A percentile compares a stretch with the other conserved stretches of the same genome.
phyloP scores from a whole-genome alignment of 2,329 filamentous ascomycete species.

The Pseudocercospora vitis region DNA sequence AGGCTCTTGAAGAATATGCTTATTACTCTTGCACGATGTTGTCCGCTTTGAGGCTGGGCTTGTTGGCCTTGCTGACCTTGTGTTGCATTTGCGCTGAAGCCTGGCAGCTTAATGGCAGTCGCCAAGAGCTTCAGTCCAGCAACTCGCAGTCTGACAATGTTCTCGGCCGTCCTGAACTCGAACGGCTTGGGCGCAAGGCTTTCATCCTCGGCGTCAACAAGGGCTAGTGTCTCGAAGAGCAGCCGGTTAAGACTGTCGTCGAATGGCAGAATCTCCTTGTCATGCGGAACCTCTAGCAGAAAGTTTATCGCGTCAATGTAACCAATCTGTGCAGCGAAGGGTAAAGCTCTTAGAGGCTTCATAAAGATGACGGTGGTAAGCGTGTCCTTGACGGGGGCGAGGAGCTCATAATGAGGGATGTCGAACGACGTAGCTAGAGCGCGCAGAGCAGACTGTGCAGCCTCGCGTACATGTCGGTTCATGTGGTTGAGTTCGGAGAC shows the following conservation, averaged over 20 bases:
- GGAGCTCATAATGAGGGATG: slow-evolving; percentile 80
- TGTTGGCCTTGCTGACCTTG: slow-evolving; percentile 19
- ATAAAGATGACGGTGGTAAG: slow-evolving; percentile 90
- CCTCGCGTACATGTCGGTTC: slow-evolving; percentile 90
- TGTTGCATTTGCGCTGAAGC: slow-evolving; percentile 69
- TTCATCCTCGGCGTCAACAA: slow-evolving; percentile 94
- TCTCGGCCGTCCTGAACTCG: slow-evolving; percentile 93
- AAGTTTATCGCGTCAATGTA: slow-evolving; percentile 98
- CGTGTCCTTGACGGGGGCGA: slow-evolving; percentile 85
- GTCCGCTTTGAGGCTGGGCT: slow-evolving; percentile 56
- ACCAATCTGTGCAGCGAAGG: slow-evolving; percentile 93
- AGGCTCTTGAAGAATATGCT: slow-evolving; percentile 97
- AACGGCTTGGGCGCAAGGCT: slow-evolving; percentile 86
- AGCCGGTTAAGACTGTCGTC: slow-evolving; percentile 88
- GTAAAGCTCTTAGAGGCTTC: slow-evolving; percentile 88
- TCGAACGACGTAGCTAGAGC: slow-evolving; percentile 76
- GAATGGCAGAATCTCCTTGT: slow-evolving; percentile 73
- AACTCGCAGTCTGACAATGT: slow-evolving; percentile 86
- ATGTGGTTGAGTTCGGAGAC: slow-evolving; percentile 90
- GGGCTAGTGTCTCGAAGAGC: slow-evolving; percentile 86
- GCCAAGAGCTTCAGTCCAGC: slow-evolving; percentile 91
- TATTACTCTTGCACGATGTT: slow-evolving; percentile 66
- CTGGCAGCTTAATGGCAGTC: slow-evolving; percentile 88
- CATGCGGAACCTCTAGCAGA: slow-evolving; percentile 82
- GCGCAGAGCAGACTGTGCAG: slow-evolving; percentile 76